phyloP scores from a whole-genome alignment of 148 eudicot genomes.

The Fagopyrum tataricum region DNA sequence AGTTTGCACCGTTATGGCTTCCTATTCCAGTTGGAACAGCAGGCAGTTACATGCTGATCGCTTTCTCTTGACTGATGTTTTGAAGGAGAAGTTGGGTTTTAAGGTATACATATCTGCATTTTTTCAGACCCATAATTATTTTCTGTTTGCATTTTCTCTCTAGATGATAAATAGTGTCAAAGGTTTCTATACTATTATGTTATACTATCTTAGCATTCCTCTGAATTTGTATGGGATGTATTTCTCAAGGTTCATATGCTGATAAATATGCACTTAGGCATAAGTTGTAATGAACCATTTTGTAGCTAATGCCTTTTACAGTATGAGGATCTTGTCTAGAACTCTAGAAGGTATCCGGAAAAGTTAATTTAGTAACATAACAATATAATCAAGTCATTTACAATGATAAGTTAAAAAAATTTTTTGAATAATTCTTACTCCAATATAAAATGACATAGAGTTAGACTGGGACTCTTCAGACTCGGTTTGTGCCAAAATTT shows the following conservation, averaged over 20 bases:
- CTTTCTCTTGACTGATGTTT: conserved; percentile 62
- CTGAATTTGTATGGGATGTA: neutral
- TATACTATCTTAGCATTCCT: neutral
- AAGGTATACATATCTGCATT: conserved; percentile 38
- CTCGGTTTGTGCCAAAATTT: no score
- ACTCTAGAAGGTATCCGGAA: neutral
- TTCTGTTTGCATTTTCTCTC: neutral
- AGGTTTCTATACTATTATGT: neutral
- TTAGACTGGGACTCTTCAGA: no score
- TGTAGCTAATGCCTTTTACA: neutral
- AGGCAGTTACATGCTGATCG: conserved; percentile 48
- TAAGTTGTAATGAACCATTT: neutral
- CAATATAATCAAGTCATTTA: neutral
- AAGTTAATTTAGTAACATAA: neutral
- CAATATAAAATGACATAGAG: neutral
- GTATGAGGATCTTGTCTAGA: no score
- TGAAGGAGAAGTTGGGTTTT: conserved; percentile 75
- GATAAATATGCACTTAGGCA: no score
- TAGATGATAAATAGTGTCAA: neutral
- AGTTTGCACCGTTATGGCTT: conserved; percentile 92
- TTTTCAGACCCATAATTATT: neutral
- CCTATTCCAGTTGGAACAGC: conserved; percentile 90
- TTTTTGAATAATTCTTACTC: neutral
- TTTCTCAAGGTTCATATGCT: neutral
- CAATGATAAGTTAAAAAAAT: neutral